Base-by-base conservation (phyloP, 2,329 filamentous ascomycete species). In the Xenoacremonium recifei region DNA sequence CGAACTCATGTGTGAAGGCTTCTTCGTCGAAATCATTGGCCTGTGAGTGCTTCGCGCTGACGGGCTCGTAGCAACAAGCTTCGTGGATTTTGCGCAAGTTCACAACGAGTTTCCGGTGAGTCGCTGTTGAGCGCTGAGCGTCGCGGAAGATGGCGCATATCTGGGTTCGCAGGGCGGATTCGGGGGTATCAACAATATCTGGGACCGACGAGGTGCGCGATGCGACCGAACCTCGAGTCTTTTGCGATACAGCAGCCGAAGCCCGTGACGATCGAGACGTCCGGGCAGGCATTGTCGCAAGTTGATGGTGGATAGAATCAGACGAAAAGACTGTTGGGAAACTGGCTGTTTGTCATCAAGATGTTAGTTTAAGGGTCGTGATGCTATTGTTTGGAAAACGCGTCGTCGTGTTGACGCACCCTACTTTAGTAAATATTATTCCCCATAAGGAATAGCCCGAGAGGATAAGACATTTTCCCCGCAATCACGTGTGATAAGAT, bases 81-180 rank as follows among this genome's bases (percentile, higher is more conserved):
- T 96, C 92, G 59, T 97, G 92, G 32, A 96, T 79, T 67, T 96
- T 96, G 50, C 92, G 83, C 47, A 99, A 71, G 37, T 84, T 90
- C 46, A 96, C 87, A 4, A 87, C 85, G 0, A 96, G 77, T 62
- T 97, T 97, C 46, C 92, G 77, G 63, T 99, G 93, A 2, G 88
- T 88, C 2, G 91, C 89, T 0, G 87, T 95, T 2, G 88, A 95
- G 55, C 85, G 84, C 65, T 99, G 93, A 23, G 92, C 90, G 64
- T 91, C 87, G 51, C 78, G 77, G 60, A 91, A 91, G 36, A 89
- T 76, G 40, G 76, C 68, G 61, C 84, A 86, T 39, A 96, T 76
- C 60, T 87, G 85, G 25, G 76, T 77, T 57, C 91, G 86, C 53
- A 96, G 70, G 13, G 77, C 78, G 44, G 80, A 89, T 35, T 81